phyloP scores from a whole-genome alignment of 805 yeast genomes.

The Hanseniaspora pseudoguilliermondii region DNA sequence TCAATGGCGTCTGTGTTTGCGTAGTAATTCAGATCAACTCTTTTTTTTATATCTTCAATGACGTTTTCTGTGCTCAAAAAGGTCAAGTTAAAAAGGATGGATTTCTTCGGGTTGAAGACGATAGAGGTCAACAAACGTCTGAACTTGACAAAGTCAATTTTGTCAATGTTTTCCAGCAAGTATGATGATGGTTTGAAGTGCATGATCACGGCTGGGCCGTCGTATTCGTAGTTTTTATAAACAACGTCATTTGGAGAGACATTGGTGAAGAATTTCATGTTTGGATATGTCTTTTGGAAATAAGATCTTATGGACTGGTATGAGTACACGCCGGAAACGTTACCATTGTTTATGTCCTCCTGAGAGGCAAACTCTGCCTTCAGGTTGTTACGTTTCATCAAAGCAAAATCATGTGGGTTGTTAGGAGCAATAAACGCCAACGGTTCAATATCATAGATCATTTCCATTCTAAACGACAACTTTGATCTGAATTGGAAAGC shows the following conservation, averaged over 20 bases:
- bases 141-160: background rate
- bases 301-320: background rate
- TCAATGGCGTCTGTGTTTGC: background rate
- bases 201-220: background rate
- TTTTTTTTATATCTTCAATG: background rate
- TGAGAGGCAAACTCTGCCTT: background rate
- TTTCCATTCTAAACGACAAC: background rate
- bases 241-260: background rate
- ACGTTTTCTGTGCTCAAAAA: background rate
- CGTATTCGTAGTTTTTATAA: background rate
- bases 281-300: background rate
- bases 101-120: background rate
- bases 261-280: background rate
- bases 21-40: background rate
- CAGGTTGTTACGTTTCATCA: background rate
- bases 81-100: background rate
- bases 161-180: background rate
- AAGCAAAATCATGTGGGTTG: background rate
- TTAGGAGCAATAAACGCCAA: background rate
- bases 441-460: background rate
- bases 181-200: too few relatives aligned
- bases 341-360: background rate
- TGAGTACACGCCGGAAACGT: background rate
- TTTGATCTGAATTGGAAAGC: constrained; percentile 1
- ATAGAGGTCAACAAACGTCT: background rate